Conservation (phyloP, 805 yeast species). For the fission yeast (Schizosaccharomyces pombe) region ASM294v3 CU329670.1:4200501-4201000, state of each 20-base stretch:
- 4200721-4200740: conserved; percentile 1
- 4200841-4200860: background rate
- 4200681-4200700: background rate
- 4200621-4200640: background rate
- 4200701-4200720: conserved; percentile 1
- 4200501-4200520: conserved; percentile 1
- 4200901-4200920: background rate
- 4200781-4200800: background rate
- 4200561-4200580: conserved; percentile 2
- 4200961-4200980: background rate
- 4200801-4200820: background rate
- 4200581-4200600: conserved; percentile 1
- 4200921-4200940: background rate
- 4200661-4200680: background rate
- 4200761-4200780: background rate
- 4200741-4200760: background rate
- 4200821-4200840: background rate
- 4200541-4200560: background rate
- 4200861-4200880: background rate
- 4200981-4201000: background rate
- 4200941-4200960: background rate
- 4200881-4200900: background rate
- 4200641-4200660: background rate
- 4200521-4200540: background rate
- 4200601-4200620: background rate